Evolutionary conservation across 768 basidiomycete species (phyloP).

Genomic region (Tulasnella sp.): DNA sequence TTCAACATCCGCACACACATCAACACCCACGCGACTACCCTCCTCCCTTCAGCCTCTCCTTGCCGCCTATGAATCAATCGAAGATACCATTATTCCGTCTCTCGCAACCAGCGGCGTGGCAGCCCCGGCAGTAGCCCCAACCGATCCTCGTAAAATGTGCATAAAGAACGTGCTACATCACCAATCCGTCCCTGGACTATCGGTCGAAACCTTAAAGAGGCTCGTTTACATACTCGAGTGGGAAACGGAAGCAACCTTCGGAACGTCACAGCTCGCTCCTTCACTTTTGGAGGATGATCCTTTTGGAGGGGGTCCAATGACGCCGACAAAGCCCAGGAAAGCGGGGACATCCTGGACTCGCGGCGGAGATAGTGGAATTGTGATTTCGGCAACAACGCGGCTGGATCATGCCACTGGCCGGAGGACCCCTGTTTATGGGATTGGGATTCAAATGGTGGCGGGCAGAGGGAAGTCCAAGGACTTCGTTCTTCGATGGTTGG

Average conservation of each 20-base stretch:
- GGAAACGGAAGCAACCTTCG: constrained; percentile 29
- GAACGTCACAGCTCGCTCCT: not conserved
- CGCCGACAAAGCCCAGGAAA: not conserved
- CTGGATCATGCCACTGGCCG: constrained; percentile 53
- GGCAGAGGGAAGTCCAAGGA: constrained; percentile 45
- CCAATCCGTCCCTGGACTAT: constrained; percentile 45
- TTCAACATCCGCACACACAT: not conserved
- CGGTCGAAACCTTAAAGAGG: constrained; percentile 39
- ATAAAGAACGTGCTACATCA: constrained; percentile 72
- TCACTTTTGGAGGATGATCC: not conserved
- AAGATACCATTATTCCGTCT: constrained; percentile 75
- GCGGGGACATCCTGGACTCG: constrained; percentile 43
- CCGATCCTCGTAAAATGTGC: constrained; percentile 60
- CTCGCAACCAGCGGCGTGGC: constrained; percentile 34
- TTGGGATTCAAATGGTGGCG: constrained; percentile 81
- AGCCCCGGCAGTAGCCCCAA: not conserved
- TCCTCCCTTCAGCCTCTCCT: constrained; percentile 46
- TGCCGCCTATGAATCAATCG: constrained; percentile 54
- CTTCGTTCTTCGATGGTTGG: constrained; percentile 79
- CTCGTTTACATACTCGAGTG: constrained; percentile 89
- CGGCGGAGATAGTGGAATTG: constrained; percentile 60
- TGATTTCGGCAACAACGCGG: constrained; percentile 61
- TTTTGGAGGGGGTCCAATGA: constrained; percentile 18
- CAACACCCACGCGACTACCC: constrained; percentile 9
- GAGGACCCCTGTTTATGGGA: constrained; percentile 68